A percentile compares a stretch with the other conserved stretches of the same genome.
Conservation (phyloP, 192 early-diverging fungal genomes). For the Mortierella alpina region DNA sequence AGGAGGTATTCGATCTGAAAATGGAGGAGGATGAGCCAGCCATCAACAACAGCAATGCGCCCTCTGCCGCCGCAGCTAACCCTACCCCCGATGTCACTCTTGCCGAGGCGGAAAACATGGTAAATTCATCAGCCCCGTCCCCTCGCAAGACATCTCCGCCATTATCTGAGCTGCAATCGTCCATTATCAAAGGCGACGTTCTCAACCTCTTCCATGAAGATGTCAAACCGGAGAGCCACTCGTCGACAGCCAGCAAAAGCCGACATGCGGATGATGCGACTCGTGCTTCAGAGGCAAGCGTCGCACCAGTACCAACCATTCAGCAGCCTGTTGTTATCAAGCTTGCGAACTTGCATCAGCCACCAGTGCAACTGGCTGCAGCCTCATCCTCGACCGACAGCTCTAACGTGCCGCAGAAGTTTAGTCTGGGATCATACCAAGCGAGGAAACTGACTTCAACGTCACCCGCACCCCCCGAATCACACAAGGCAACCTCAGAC, state of each 20-base stretch:
- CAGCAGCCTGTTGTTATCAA: slow-evolving; percentile 7
- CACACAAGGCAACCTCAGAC: neutral
- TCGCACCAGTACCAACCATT: neutral
- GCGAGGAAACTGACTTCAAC: slow-evolving; percentile 12
- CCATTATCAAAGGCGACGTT: slow-evolving; percentile 39
- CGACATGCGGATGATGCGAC: neutral
- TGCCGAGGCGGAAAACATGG: neutral
- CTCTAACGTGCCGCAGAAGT: slow-evolving; percentile 13
- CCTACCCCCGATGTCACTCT: neutral
- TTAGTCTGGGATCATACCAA: slow-evolving; percentile 35
- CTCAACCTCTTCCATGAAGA: slow-evolving; percentile 47
- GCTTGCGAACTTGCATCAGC: neutral
- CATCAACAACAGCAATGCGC: neutral
- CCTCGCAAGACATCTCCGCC: too few species aligned
- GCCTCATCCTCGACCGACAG: neutral
- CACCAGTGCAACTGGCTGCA: neutral
- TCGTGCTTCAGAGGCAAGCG: too few species aligned
- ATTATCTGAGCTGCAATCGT: slow-evolving; percentile 1
- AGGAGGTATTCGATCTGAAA: slow-evolving; percentile 53
- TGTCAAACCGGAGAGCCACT: slow-evolving; percentile 22
- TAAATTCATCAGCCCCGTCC: too few species aligned
- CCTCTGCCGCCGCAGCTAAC: neutral
- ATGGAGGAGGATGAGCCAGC: slow-evolving; percentile 37
- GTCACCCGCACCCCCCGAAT: slow-evolving; percentile 14
- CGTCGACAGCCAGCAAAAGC: neutral